Evolutionary conservation across 1,284 basidiomycete genomes (phyloP), one percentile per base, ranked within the genome.

Genomic region (Puccinia hordei): DNA sequence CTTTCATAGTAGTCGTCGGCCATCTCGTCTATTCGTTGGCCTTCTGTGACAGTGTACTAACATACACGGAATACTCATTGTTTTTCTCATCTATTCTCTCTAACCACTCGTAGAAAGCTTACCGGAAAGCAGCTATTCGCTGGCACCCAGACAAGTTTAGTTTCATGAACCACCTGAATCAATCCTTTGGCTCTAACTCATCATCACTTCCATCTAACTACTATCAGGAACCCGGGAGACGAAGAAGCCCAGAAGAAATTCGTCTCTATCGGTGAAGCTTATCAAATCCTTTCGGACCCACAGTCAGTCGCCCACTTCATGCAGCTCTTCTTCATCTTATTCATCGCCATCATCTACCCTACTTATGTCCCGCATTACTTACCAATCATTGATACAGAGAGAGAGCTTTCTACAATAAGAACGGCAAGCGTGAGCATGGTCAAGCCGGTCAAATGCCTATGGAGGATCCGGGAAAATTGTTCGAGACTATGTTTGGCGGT

Each of bases 401-500:
- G 33, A 83, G 85, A 33, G 85, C 85, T 17, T 84, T 85, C 76
- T 86, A 86, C 75, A 85, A 86, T 82, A 84, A 84, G 69, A 83
- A 85, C 73, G 85, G 85, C 24, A 86, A 86, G 82, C 85, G 85
- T 83, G 82, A 75, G 17, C 80, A 73, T 17, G 57, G 35, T 44
- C 59, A 72, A 59, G 49, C 68, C 19, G 68, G 77, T 59, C 77
- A 80, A 30, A 80, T 55, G 57, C 68, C 69, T 12, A 61, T 80
- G 57, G 77, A 80, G 41, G 77, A 80, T 63, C 77, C 77, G 35
- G 77, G 77, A 13, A 80, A 80, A 59, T 41, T 80, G 41, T 86
- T 86, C 79, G 85, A 85, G 72, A 83, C 83, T 41, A 82, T 86
- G 53, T 86, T 86, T 73, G 85, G 85, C 46, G 85, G 85, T 35